phyloP scores from a whole-genome alignment of 2,329 filamentous ascomycete genomes.

The Coniochaeta sp. region DNA sequence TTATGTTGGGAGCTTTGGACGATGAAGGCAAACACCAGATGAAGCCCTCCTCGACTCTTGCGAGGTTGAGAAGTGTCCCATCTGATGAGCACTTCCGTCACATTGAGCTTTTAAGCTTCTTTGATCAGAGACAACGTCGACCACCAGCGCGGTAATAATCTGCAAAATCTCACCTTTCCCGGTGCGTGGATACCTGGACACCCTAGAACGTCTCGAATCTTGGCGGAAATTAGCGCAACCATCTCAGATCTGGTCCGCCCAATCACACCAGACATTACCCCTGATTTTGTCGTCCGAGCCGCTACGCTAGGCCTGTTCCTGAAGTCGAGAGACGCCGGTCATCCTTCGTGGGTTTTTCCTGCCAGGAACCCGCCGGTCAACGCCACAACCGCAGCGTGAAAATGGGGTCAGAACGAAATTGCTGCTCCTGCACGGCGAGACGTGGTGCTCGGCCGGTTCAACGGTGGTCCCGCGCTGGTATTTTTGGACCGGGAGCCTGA shows the following conservation, averaged over 20 bases:
- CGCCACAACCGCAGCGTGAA: not conserved
- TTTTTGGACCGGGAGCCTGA: no score
- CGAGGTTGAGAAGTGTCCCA: not conserved
- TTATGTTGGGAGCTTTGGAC: not conserved
- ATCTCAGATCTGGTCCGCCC: not conserved
- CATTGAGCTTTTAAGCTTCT: not conserved
- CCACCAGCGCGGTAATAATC: not conserved
- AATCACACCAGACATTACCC: not conserved
- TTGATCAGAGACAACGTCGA: not conserved
- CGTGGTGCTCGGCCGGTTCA: not conserved
- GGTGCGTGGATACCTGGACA: not conserved
- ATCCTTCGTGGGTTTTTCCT: not conserved
- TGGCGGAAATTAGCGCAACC: not conserved
- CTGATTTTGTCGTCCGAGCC: not conserved
- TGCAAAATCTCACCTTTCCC: not conserved
- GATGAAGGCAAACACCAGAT: not conserved
- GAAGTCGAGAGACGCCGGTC: not conserved
- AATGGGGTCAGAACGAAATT: not conserved
- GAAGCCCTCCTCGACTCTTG: not conserved
- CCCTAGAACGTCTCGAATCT: not conserved
- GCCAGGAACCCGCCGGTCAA: not conserved
- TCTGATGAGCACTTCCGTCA: not conserved
- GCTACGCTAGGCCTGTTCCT: constrained; percentile 3
- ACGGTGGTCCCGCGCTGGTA: not conserved
- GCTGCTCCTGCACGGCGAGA: not conserved